phyloP scores from a whole-genome alignment of 2,329 filamentous ascomycete genomes.

The Lanzia echinophila region DNA sequence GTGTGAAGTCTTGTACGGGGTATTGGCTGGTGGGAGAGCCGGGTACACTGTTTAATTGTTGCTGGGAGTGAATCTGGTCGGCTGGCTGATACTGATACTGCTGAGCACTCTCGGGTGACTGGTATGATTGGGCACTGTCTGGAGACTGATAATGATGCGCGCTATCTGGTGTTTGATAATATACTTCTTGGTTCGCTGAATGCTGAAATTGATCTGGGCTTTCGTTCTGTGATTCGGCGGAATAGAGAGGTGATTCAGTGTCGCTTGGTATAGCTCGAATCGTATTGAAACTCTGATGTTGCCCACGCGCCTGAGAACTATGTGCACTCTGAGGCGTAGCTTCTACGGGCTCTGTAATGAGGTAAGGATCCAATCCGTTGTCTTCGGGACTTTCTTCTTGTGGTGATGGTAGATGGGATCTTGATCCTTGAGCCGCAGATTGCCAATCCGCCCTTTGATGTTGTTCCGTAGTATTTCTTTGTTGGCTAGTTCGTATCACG shows the following conservation, averaged over 20 bases:
- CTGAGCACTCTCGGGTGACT: conserved; percentile 21
- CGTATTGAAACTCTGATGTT: conserved; percentile 18
- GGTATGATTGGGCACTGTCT: conserved; percentile 1
- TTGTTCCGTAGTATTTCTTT: conserved; percentile 34
- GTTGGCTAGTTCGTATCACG: conserved; percentile 36
- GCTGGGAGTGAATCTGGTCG: conserved; percentile 24
- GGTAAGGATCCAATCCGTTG: conserved; percentile 27
- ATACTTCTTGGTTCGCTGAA: conserved; percentile 8
- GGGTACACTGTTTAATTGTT: conserved; percentile 16
- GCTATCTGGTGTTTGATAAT: conserved; percentile 4
- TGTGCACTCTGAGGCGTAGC: conserved; percentile 14
- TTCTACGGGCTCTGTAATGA: conserved; percentile 21
- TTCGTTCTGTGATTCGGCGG: conserved; percentile 29
- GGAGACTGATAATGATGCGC: neutral
- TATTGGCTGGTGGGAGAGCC: conserved; percentile 37
- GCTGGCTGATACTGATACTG: conserved; percentile 20
- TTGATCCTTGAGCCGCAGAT: conserved; percentile 29
- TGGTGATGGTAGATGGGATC: conserved; percentile 25
- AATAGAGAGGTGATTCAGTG: conserved; percentile 17
- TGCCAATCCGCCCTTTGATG: conserved; percentile 33
- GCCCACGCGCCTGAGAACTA: neutral
- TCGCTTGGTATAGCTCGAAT: conserved; percentile 24
- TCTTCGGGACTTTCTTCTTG: conserved; percentile 24
- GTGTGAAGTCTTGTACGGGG: conserved; percentile 24
- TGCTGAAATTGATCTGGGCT: conserved; percentile 31